A percentile compares a stretch with the other conserved stretches of the same genome.
Conservation (phyloP, 75 land plant genomes). For the Picea glauca region DNA sequence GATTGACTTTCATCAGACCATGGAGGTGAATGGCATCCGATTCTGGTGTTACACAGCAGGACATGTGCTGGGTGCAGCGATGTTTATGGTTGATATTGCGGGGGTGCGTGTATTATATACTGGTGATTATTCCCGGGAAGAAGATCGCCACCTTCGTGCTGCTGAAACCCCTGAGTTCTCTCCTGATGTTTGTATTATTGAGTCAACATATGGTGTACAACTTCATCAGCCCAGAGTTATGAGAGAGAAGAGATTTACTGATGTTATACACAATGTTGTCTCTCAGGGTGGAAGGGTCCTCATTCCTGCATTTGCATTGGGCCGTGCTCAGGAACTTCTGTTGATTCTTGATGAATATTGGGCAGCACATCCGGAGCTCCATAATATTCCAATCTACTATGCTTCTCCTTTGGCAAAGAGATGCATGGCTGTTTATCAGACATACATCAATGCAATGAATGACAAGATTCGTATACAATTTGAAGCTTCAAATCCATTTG, state of each 20-base stretch:
- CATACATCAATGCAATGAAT: conserved; percentile 98
- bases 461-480: conserved; percentile 74
- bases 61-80: conserved; percentile 97
- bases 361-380: conserved; percentile 93
- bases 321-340: conserved; percentile 95
- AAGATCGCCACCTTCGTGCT: conserved; percentile 95
- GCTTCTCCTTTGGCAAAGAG: conserved; percentile 98
- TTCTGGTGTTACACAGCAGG: conserved; percentile 99
- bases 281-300: conserved; percentile 93
- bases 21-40: conserved; percentile 93
- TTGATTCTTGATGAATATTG: conserved; percentile 96
- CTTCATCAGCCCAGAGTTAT: conserved; percentile 82
- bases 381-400: conserved; percentile 90
- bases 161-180: conserved; percentile 93
- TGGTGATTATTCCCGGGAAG: conserved; percentile 97
- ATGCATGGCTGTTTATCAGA: conserved; percentile 94
- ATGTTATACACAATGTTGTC: conserved; percentile 72
- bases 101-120: conserved; percentile 95
- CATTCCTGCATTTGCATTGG: conserved; percentile 97
- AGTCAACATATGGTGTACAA: conserved; percentile 97
- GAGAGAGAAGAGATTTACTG: conserved; percentile 92
- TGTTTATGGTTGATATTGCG: conserved; percentile 99
- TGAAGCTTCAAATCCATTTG: conserved; percentile 83
- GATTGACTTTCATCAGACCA: conserved; percentile 93
- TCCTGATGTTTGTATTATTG: conserved; percentile 98